phyloP scores from a whole-genome alignment of 192 early-diverging fungal species.

The Endogone sp. region DNA sequence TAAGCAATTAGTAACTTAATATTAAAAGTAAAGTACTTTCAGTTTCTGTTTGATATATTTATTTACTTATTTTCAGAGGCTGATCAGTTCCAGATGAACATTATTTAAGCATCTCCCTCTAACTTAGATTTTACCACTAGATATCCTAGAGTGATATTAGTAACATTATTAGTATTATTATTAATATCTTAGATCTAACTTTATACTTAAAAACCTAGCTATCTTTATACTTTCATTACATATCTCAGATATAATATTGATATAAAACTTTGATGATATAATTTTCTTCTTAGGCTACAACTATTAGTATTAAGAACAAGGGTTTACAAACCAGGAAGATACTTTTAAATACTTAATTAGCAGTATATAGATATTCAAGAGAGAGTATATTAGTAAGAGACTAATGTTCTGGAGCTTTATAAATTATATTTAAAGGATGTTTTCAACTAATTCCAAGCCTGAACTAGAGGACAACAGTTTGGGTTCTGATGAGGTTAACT shows the following conservation, averaged over 20 bases:
- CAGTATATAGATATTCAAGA: no score
- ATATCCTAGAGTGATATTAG: neutral
- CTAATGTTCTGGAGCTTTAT: neutral
- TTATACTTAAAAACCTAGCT: neutral
- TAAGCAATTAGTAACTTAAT: slow-evolving; percentile 4
- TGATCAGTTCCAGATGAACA: neutral
- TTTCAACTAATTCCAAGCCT: neutral
- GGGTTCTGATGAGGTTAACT: no score
- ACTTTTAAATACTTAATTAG: no score
- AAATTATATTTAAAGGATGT: neutral
- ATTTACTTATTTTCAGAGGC: no score
- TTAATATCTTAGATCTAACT: neutral
- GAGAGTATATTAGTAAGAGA: neutral
- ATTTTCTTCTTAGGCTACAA: no score
- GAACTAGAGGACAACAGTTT: neutral
- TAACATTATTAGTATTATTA: neutral
- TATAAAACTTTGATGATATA: no score
- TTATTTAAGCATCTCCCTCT: neutral
- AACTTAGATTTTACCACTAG: neutral
- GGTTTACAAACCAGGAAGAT: neutral
- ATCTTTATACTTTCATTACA: neutral
- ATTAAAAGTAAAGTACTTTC: neutral
- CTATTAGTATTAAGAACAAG: no score
- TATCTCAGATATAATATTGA: no score
- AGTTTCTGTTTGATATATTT: slow-evolving; percentile 16